These are phyloP conservation scores for Brassica hybrid DNA, from an alignment of 441 rosid species.

Conservation along the genomic window DNA sequence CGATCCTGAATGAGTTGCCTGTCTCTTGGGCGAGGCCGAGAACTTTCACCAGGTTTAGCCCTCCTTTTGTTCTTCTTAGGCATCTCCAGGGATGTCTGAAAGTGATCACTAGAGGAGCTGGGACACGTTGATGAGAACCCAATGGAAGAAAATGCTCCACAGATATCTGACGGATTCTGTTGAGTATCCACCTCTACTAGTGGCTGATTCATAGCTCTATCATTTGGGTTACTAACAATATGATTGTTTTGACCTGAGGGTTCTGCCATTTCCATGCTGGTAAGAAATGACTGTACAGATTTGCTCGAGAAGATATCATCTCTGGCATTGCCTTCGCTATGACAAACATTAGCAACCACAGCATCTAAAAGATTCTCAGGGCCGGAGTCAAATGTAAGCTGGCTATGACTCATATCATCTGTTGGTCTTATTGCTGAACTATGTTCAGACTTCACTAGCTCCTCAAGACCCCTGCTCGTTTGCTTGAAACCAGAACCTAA, in stretches of 20 bases:
- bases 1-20: constrained; percentile 97
- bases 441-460: constrained; percentile 55
- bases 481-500: constrained; percentile 74
- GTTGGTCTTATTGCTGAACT: constrained; percentile 49
- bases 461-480: constrained; percentile 48
- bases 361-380: constrained; percentile 91
- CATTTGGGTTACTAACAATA: constrained; percentile 48
- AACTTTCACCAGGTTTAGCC: constrained; percentile 43
- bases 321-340: constrained; percentile 53
- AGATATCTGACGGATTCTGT: constrained; percentile 63
- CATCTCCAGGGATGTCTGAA: constrained; percentile 65
- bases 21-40: constrained; percentile 93
- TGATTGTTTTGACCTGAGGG: constrained; percentile 54
- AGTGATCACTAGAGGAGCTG: constrained; percentile 67
- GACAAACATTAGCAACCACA: constrained; percentile 76
- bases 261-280: constrained; percentile 59
- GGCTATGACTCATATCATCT: constrained; percentile 65
- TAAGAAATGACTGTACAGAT: constrained; percentile 61
- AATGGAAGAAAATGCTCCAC: constrained; percentile 68
- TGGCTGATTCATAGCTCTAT: constrained; percentile 56
- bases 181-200: constrained; percentile 51
- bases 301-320: constrained; percentile 61
- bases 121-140: constrained; percentile 79
- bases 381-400: constrained; percentile 61
- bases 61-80: constrained; percentile 72